These are phyloP conservation scores for Fusarium robinianum DNA, from an alignment of 2,329 filamentous ascomycete species.

Conservation along the genomic window DNA sequence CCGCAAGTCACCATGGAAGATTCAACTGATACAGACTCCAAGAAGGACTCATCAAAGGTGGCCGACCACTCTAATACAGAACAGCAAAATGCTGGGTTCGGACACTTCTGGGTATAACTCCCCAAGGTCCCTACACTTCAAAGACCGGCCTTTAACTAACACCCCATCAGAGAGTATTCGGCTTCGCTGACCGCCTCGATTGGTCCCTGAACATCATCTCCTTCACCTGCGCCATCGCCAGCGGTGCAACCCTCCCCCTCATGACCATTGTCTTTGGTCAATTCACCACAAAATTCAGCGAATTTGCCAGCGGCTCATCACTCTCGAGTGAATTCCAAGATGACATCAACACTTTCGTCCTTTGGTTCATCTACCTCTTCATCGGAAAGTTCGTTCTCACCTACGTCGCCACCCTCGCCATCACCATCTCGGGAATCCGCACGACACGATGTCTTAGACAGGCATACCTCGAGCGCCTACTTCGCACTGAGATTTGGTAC, in stretches of 20 bases:
- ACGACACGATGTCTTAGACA: slow-evolving; percentile 21
- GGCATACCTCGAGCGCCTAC: slow-evolving; percentile 11
- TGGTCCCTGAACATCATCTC: slow-evolving; percentile 17
- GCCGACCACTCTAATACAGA: slow-evolving; percentile 5
- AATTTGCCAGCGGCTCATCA: slow-evolving; percentile 12
- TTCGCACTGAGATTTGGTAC: slow-evolving; percentile 25
- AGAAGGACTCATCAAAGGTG: no score
- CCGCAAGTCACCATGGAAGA: no score
- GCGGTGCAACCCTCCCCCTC: slow-evolving; percentile 16
- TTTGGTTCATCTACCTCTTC: slow-evolving; percentile 28
- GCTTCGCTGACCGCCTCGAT: slow-evolving; percentile 24
- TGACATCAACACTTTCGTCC: slow-evolving; percentile 13
- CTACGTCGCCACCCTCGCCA: slow-evolving; percentile 10
- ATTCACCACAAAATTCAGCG: slow-evolving; percentile 18
- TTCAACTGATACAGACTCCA: no score
- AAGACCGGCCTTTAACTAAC: no score
- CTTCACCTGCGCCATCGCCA: slow-evolving; percentile 15
- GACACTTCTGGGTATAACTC: slow-evolving; percentile 16
- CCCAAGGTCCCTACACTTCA: no score
- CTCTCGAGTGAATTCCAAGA: slow-evolving; percentile 7
- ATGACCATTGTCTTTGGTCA: slow-evolving; percentile 26
- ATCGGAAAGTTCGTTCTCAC: slow-evolving; percentile 18
- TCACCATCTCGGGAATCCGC: slow-evolving; percentile 19
- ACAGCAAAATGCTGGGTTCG: slow-evolving; percentile 2
- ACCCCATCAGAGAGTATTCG: slow-evolving; percentile 13